phyloP scores from a whole-genome alignment of 768 basidiomycete genomes.

The Clitopilus hobsonii region DNA sequence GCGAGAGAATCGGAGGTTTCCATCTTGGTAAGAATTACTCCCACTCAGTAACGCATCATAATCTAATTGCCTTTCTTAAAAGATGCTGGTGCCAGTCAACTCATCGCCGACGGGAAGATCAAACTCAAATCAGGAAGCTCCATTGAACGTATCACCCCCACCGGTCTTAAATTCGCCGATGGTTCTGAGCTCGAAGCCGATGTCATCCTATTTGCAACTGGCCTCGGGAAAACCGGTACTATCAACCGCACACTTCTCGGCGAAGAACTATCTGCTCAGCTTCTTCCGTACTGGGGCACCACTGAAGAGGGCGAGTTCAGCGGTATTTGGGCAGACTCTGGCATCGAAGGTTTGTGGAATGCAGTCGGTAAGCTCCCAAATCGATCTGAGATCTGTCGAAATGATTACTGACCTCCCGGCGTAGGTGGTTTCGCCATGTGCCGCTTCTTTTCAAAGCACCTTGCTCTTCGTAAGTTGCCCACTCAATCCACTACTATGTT shows the following conservation, averaged over 20 bases:
- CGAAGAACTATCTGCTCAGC: constrained; percentile 33
- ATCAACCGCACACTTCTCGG: constrained; percentile 41
- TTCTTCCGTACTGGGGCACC: constrained; percentile 56
- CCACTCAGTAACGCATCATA: too few relatives aligned
- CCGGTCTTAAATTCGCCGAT: constrained; percentile 43
- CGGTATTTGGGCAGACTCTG: constrained; percentile 45
- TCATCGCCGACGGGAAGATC: constrained; percentile 65
- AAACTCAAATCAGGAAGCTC: constrained; percentile 61
- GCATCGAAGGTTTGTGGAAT: constrained; percentile 51
- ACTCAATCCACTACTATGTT: constrained; percentile 1
- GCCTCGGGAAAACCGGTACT: constrained; percentile 39
- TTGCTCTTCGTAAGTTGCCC: constrained; percentile 56
- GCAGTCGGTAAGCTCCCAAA: constrained; percentile 41
- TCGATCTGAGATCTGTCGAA: neutral
- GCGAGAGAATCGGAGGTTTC: constrained; percentile 30
- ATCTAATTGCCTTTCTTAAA: too few relatives aligned
- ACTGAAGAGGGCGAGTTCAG: constrained; percentile 60
- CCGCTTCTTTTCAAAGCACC: constrained; percentile 63
- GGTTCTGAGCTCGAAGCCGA: constrained; percentile 46
- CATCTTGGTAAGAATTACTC: constrained; percentile 24
- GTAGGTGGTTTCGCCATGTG: constrained; percentile 54
- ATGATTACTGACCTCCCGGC: neutral
- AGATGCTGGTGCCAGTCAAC: constrained; percentile 58
- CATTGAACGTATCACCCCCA: constrained; percentile 39
- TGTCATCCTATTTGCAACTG: constrained; percentile 54